Percentiles rank a stretch among this genome's conserved stretches.
Conservation (phyloP, 805 yeast genomes). For the Komagataella mondaviorum region DNA sequence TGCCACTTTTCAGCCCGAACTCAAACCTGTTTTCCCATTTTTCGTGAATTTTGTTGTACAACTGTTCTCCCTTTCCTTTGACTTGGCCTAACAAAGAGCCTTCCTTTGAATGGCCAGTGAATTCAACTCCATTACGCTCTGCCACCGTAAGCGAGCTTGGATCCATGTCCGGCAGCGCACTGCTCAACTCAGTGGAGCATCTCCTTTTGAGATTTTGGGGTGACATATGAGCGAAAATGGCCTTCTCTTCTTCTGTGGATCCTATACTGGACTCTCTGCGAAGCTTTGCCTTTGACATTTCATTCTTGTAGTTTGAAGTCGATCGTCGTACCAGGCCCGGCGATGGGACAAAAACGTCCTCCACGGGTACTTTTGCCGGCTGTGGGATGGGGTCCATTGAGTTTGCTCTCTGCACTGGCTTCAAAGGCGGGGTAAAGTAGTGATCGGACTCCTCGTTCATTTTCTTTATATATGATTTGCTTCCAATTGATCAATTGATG, state of each 20-base stretch:
- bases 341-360: background rate
- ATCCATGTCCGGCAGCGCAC: background rate
- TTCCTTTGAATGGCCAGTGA: background rate
- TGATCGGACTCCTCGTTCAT: background rate
- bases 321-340: background rate
- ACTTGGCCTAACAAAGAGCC: background rate
- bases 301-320: background rate
- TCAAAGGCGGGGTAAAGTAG: background rate
- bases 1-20: conserved; percentile 3
- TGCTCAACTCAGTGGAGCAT: background rate
- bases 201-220: background rate
- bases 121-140: background rate
- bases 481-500: background rate
- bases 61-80: background rate
- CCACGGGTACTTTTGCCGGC: background rate
- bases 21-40: conserved; percentile 4
- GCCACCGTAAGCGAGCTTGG: background rate
- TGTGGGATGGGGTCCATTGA: background rate
- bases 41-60: background rate
- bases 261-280: background rate
- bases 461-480: no score
- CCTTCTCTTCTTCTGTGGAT: background rate
- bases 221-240: background rate
- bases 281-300: background rate
- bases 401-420: background rate